These are phyloP conservation scores for Immersiporthe knoxdaviesiana DNA, from an alignment of 2,329 filamentous ascomycete species.

Conservation along the genomic window DNA sequence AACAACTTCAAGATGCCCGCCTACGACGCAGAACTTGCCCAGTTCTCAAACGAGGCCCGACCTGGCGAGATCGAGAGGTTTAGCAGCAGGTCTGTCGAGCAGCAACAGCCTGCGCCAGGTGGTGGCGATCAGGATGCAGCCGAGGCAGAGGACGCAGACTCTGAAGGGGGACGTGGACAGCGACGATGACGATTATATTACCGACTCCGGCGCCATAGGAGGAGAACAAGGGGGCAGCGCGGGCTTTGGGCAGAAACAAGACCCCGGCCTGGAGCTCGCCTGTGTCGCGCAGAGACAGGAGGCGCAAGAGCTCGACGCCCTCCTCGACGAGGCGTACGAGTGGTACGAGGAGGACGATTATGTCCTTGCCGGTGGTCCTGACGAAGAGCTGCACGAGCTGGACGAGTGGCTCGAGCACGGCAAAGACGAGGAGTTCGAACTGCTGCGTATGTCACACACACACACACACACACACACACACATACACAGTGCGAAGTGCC, in stretches of 20 bases:
- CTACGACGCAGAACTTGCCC: neutral
- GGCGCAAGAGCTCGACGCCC: neutral
- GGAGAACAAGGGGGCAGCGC: neutral
- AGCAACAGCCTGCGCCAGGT: neutral
- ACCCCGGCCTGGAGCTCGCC: neutral
- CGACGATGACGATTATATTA: neutral
- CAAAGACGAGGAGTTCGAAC: neutral
- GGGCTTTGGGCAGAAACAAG: neutral
- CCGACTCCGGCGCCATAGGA: neutral
- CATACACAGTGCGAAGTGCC: neutral
- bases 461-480: no score
- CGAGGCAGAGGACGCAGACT: neutral
- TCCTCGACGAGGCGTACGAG: neutral
- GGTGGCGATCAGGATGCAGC: neutral
- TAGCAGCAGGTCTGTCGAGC: neutral
- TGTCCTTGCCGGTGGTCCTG: neutral
- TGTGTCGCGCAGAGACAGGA: neutral
- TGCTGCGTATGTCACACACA: neutral
- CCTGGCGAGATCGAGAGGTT: neutral
- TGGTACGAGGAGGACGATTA: constrained; percentile 1
- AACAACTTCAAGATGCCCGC: neutral
- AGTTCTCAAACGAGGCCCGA: neutral
- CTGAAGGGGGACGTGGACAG: neutral
- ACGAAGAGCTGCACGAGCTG: neutral
- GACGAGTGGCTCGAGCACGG: neutral